Percentiles rank a stretch among this genome's conserved stretches.
Conservation (phyloP, 108 stramenopile genomes). For the Skeletonema grethae region DNA sequence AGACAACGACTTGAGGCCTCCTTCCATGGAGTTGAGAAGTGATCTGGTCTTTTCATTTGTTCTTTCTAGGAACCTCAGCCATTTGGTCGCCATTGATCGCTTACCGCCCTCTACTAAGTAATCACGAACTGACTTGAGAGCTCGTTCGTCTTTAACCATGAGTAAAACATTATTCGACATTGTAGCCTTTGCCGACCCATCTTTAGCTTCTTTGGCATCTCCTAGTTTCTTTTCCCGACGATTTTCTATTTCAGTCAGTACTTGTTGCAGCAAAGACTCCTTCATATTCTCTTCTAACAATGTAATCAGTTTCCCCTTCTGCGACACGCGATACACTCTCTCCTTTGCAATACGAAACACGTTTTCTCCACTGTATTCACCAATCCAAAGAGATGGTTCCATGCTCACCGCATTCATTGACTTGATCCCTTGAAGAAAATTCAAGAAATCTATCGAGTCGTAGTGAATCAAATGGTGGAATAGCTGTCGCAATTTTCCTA, state of each 20-base stretch:
- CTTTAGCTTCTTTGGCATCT: slow-evolving; percentile 7
- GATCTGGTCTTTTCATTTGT: slow-evolving; percentile 70
- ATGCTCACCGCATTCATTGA: slow-evolving; percentile 62
- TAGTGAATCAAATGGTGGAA: slow-evolving; percentile 91
- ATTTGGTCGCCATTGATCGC: slow-evolving; percentile 52
- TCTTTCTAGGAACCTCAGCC: slow-evolving; percentile 66
- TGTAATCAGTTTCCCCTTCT: slow-evolving; percentile 52
- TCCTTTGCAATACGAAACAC: slow-evolving; percentile 91
- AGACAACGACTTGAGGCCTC: slow-evolving; percentile 51
- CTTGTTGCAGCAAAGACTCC: slow-evolving; percentile 79
- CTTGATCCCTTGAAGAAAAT: slow-evolving; percentile 74
- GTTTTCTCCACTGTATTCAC: slow-evolving; percentile 85
- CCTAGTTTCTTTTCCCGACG: slow-evolving; percentile 35
- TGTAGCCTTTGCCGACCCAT: slow-evolving; percentile 3
- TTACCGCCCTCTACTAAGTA: slow-evolving; percentile 66
- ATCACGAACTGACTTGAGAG: slow-evolving; percentile 65
- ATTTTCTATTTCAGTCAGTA: slow-evolving; percentile 85
- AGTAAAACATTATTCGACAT: slow-evolving; percentile 65
- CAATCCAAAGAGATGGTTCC: slow-evolving; percentile 88
- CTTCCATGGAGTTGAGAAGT: slow-evolving; percentile 38
- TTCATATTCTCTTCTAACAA: slow-evolving; percentile 94
- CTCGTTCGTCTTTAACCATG: slow-evolving; percentile 90
- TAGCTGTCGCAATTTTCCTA: slow-evolving; percentile 84
- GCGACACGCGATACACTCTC: slow-evolving; percentile 73
- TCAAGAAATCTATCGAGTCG: slow-evolving; percentile 93